Evolutionary conservation across 2,329 filamentous ascomycete species (phyloP), one percentile per base, ranked within the genome.

Genomic region (Penicillium occitanis): DNA sequence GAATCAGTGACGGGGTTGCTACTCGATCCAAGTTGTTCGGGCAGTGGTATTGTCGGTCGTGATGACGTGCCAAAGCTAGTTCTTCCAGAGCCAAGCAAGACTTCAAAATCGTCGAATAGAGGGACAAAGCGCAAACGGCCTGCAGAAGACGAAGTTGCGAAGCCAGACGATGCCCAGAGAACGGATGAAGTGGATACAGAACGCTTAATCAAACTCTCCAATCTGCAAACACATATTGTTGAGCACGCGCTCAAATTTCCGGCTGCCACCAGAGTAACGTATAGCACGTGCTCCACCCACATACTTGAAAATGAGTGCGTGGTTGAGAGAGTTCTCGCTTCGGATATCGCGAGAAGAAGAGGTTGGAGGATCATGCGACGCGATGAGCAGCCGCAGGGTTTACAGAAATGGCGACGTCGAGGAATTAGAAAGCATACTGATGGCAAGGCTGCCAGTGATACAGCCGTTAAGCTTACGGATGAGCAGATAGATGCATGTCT

Each of bases 21-120:
- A 0, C 84, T 99, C 1, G 95, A 99, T 75, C 95, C 95, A 0
- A 97, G 92, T 75, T 99, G 95, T 76, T 97, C 93, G 1, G 95
- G 95, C 0, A 97, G 92, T 74, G 95, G 95, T 0, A 99, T 99
- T 65, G 88, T 97, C 28, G 92, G 93, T 2, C 86, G 95, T 22
- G 93, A 97, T 71, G 91, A 93, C 55, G 86, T 89, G 75, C 88
- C 92, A 4, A 79, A 86, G 69, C 77, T 95, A 48, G 83, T 89
- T 68, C 81, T 96, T 2, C 87, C 83, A n/a, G 71, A 73, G 6
- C 69, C 70, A 51, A 55, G 64, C 66, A 64, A 60, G 55, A 22
- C 61, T 19, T 61, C 42, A 63, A 68, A 64, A 25, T 30, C 66
- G 30, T 59, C 68, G 22, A 68, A 63, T 35, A 68, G 69, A 44